phyloP scores from a whole-genome alignment of 2,329 filamentous ascomycete species.

The Aspergillus versicolor region DNA sequence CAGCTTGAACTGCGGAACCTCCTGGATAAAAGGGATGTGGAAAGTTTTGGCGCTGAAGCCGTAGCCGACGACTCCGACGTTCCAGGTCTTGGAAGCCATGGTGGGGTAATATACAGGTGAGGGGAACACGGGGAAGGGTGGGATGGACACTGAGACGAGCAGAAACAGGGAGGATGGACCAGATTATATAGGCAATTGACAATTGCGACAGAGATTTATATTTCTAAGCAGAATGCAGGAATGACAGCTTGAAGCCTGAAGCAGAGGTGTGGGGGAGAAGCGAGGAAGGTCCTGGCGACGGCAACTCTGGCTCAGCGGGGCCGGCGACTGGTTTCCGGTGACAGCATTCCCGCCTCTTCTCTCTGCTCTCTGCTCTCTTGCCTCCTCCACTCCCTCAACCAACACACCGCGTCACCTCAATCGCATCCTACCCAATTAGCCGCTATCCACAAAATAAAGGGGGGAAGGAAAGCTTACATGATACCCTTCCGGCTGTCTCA shows the following conservation, averaged over 20 bases:
- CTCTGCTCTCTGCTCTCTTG: neutral
- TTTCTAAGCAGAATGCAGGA: neutral
- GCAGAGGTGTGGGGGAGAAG: slow-evolving; percentile 26
- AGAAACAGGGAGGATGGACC: neutral
- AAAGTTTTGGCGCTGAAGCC: slow-evolving; percentile 73
- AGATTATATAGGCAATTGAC: neutral
- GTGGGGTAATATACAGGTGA: slow-evolving; percentile 16
- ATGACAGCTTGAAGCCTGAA: neutral
- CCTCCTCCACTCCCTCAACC: slow-evolving; percentile 16
- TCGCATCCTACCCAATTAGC: slow-evolving; percentile 26
- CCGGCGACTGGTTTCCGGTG: slow-evolving; percentile 50
- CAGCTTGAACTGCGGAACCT: slow-evolving; percentile 64
- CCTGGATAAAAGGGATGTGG: slow-evolving; percentile 75
- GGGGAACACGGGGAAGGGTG: neutral
- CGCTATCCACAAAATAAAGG: neutral
- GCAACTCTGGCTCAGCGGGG: slow-evolving; percentile 38
- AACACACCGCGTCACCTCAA: slow-evolving; percentile 34
- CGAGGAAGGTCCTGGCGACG: slow-evolving; percentile 36
- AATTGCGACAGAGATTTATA: neutral
- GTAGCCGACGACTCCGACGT: slow-evolving; percentile 61
- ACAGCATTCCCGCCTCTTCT: neutral
- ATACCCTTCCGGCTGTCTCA: slow-evolving; percentile 28
- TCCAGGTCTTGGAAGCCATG: slow-evolving; percentile 50
- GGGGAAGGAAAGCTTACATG: slow-evolving; percentile 19
- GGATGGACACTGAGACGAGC: neutral